A percentile compares a stretch with the other conserved stretches of the same genome.
Evolutionary conservation across 768 basidiomycete species (phyloP).

Genomic region (Lentinus brumalis): DNA sequence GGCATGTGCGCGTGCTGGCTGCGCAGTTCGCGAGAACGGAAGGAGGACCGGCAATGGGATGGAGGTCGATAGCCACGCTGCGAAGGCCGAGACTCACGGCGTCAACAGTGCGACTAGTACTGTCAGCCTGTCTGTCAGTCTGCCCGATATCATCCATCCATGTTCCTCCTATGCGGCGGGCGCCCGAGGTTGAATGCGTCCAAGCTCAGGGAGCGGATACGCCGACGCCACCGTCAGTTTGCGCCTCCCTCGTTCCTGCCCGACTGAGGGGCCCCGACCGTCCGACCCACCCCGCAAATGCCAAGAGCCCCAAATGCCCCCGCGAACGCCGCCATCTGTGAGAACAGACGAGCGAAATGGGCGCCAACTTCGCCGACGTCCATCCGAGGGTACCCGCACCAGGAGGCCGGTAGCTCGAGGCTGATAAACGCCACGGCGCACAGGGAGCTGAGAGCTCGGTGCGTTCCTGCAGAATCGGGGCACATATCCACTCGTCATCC

Average conservation of each 20-base stretch:
- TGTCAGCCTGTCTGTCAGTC: no score
- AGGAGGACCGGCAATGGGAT: not conserved
- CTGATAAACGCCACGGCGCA: not conserved
- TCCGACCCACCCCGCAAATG: not conserved
- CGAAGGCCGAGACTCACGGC: conserved; percentile 2
- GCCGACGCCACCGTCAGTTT: no score
- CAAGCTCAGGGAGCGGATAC: no score
- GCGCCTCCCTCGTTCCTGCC: no score
- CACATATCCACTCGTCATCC: not conserved
- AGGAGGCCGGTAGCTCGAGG: conserved; percentile 18
- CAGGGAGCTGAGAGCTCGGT: not conserved
- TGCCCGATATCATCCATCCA: no score
- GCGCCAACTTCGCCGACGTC: conserved; percentile 5
- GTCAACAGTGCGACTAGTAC: not conserved
- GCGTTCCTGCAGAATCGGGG: conserved; percentile 12
- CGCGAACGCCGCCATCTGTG: conserved; percentile 4
- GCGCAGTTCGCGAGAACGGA: conserved; percentile 15
- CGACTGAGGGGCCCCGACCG: not conserved
- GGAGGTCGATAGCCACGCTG: not conserved
- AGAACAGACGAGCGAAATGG: not conserved
- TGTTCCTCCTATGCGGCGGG: no score
- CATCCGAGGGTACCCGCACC: conserved; percentile 13
- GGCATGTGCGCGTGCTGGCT: conserved; percentile 8
- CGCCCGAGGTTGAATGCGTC: no score
- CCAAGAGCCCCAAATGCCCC: not conserved